Evolutionary conservation across 1,284 basidiomycete genomes (phyloP).

Genomic region (Porodaedalea pini): DNA sequence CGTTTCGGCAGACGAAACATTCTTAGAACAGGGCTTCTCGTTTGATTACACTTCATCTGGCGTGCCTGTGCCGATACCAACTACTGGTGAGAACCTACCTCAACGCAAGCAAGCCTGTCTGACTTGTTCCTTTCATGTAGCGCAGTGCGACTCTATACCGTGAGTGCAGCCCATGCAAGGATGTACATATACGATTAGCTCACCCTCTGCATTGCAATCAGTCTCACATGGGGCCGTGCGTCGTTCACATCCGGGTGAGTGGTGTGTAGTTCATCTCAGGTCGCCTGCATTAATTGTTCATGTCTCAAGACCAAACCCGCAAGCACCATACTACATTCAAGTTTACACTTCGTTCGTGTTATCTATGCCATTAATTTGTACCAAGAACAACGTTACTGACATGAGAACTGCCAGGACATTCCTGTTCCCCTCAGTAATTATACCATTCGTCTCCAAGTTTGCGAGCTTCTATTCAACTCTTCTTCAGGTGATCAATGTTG

Average conservation of each 20-base stretch:
- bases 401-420: slow-evolving; percentile 19
- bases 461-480: background rate
- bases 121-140: slow-evolving; percentile 28
- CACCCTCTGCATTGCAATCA: background rate
- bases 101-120: slow-evolving; percentile 12
- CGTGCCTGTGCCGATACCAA: slow-evolving; percentile 44
- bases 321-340: slow-evolving; percentile 55
- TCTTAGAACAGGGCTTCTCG: slow-evolving; percentile 44
- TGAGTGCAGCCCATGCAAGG: slow-evolving; percentile 36
- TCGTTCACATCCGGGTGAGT: slow-evolving; percentile 16
- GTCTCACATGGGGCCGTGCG: slow-evolving; percentile 13
- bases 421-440: slow-evolving; percentile 44
- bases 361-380: background rate
- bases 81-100: slow-evolving; percentile 38
- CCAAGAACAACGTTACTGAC: background rate
- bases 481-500: slow-evolving; percentile 41
- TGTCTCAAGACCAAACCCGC: slow-evolving; percentile 45
- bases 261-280: background rate
- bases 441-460: background rate
- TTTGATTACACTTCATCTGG: slow-evolving; percentile 44
- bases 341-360: slow-evolving; percentile 56
- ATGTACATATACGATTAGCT: slow-evolving; percentile 27
- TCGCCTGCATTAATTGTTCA: background rate
- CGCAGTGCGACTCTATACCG: slow-evolving; percentile 53
- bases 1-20: background rate